Conservation (phyloP, 2,329 filamentous ascomycete species). For the Emericellopsis cladophorae region DNA sequence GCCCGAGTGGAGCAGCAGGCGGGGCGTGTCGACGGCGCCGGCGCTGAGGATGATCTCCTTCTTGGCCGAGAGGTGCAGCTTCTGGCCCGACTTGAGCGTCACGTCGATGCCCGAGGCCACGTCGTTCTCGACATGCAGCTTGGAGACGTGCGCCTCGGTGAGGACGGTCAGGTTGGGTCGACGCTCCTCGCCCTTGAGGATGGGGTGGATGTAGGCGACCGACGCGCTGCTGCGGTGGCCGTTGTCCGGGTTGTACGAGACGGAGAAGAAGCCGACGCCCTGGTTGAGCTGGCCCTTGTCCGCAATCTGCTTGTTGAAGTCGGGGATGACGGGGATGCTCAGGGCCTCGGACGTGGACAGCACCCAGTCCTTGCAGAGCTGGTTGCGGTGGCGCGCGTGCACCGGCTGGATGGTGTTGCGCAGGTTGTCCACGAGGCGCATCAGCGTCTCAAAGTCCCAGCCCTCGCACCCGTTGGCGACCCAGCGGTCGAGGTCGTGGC, state of each 20-base stretch:
- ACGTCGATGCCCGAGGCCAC: slow-evolving; percentile 64
- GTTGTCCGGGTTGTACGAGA: slow-evolving; percentile 84
- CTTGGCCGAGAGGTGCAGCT: slow-evolving; percentile 47
- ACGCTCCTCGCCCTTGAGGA: slow-evolving; percentile 71
- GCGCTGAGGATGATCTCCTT: slow-evolving; percentile 70
- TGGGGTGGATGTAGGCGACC: slow-evolving; percentile 87
- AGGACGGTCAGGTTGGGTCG: slow-evolving; percentile 75
- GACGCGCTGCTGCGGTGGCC: slow-evolving; percentile 75
- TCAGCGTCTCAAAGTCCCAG: slow-evolving; percentile 81
- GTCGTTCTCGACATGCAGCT: slow-evolving; percentile 58
- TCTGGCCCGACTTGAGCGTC: slow-evolving; percentile 39
- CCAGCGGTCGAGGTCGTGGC: slow-evolving; percentile 81
- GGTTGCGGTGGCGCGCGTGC: slow-evolving; percentile 73
- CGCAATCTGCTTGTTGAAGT: slow-evolving; percentile 80
- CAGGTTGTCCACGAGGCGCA: slow-evolving; percentile 67
- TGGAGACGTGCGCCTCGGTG: slow-evolving; percentile 79
- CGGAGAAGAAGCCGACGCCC: slow-evolving; percentile 80
- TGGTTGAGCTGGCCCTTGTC: slow-evolving; percentile 58
- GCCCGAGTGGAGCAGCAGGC: slow-evolving; percentile 46
- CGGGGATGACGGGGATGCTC: slow-evolving; percentile 66
- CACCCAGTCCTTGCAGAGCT: slow-evolving; percentile 86
- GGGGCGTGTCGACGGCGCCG: slow-evolving; percentile 71
- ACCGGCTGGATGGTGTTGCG: slow-evolving; percentile 87
- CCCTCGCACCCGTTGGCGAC: slow-evolving; percentile 68
- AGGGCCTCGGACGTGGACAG: slow-evolving; percentile 66